These are phyloP conservation scores for Monosporascus sp. DNA, from an alignment of 2,329 filamentous ascomycete species.

Conservation along the genomic window DNA sequence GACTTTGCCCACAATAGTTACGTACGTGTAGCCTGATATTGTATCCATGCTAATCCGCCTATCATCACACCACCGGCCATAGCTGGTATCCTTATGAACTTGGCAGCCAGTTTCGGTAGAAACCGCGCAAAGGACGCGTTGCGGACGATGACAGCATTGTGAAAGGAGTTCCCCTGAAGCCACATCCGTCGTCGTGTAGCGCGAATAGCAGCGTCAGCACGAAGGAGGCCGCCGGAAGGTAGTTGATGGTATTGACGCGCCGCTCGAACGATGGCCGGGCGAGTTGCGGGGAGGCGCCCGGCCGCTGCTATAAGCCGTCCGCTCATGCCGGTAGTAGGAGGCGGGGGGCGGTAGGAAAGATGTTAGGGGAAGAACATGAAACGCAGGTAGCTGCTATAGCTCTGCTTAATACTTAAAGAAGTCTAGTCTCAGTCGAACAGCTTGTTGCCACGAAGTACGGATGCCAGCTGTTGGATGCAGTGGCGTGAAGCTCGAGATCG, in stretches of 20 bases:
- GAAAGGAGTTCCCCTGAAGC: conserved; percentile 78
- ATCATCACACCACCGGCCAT: conserved; percentile 87
- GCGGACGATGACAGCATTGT: conserved; percentile 65
- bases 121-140: conserved; percentile 61
- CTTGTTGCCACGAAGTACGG: too few relatives aligned
- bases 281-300: conserved; percentile 25
- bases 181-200: conserved; percentile 61
- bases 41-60: conserved; percentile 83
- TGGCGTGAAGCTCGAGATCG: conserved; percentile 10
- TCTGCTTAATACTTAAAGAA: not conserved
- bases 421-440: not conserved
- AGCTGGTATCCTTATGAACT: conserved; percentile 81
- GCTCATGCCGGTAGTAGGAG: conserved; percentile 28
- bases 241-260: conserved; percentile 62
- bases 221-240: conserved; percentile 63
- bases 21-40: conserved; percentile 90
- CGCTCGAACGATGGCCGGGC: conserved; percentile 35
- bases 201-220: conserved; percentile 58
- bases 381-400: conserved; percentile 3
- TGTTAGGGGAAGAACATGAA: conserved; percentile 21
- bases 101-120: conserved; percentile 83
- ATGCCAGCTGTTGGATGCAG: conserved; percentile 3
- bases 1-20: conserved; percentile 14
- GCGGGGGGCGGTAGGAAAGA: conserved; percentile 23
- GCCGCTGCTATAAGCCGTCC: conserved; percentile 30